Percentiles rank a stretch among this genome's conserved stretches.
Evolutionary conservation across 345 rosid species (phyloP).

Genomic region (Citrus sp.): DNA sequence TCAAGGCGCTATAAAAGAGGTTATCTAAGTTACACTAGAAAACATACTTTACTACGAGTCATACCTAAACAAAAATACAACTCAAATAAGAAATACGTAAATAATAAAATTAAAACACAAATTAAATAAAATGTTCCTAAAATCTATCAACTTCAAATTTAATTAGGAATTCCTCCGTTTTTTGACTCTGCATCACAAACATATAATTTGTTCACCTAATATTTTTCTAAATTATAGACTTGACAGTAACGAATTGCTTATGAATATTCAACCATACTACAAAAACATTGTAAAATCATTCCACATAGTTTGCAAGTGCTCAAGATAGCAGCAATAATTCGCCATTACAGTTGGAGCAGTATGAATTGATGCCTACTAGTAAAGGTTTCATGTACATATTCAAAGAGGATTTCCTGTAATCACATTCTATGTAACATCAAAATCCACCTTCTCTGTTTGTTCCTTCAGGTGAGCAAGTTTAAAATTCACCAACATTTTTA

Average conservation of each 20-base stretch:
- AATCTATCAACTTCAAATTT: too few relatives aligned
- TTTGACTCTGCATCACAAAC: not conserved
- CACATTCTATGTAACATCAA: not conserved
- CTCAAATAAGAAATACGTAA: too few relatives aligned
- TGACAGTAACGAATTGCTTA: not conserved
- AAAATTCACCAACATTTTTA: not conserved
- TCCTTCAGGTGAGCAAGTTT: not conserved
- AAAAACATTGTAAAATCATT: too few relatives aligned
- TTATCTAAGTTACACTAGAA: too few relatives aligned
- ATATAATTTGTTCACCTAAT: not conserved
- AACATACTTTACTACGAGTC: too few relatives aligned
- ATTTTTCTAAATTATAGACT: not conserved
- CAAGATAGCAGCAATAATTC: not conserved
- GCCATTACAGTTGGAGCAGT: not conserved
- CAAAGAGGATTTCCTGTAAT: not conserved
- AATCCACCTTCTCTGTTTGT: not conserved
- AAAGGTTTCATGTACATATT: not conserved
- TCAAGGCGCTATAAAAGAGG: too few relatives aligned
- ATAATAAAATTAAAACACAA: too few relatives aligned
- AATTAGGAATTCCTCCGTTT: too few relatives aligned
- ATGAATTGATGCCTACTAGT: not conserved
- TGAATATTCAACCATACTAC: too few relatives aligned
- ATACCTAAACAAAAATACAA: too few relatives aligned
- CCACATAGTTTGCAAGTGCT: not conserved
- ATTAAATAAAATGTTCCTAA: too few relatives aligned